A percentile compares a stretch with the other conserved stretches of the same genome.
Evolutionary conservation across 352 stramenopile genomes (phyloP).

Genomic region (Phytopythium chamaehyphon): DNA sequence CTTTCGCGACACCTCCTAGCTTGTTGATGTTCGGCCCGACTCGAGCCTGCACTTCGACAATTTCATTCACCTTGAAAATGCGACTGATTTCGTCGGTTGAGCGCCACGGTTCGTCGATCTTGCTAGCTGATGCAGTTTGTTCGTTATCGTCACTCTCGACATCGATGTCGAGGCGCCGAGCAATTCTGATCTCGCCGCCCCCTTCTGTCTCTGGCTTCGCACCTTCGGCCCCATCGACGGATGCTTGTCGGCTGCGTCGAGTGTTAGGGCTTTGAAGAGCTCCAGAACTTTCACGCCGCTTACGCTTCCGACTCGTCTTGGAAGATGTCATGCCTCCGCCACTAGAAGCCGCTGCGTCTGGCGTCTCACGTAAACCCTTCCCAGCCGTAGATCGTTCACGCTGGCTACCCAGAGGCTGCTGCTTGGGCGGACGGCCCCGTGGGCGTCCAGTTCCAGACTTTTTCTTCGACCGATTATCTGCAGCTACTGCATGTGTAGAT

Average conservation of each 20-base stretch:
- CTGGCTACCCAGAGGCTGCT: slow-evolving; percentile 12
- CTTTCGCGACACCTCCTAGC: slow-evolving; percentile 54
- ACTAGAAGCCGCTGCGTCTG: slow-evolving; percentile 10
- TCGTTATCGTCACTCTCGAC: slow-evolving; percentile 31
- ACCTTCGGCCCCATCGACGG: slow-evolving; percentile 10
- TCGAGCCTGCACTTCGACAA: slow-evolving; percentile 48
- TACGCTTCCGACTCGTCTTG: slow-evolving; percentile 47
- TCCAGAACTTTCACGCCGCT: slow-evolving; percentile 23
- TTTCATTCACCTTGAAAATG: slow-evolving; percentile 48
- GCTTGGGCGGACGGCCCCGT: slow-evolving; percentile 13
- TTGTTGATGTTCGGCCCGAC: slow-evolving; percentile 68
- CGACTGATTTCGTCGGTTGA: slow-evolving; percentile 14
- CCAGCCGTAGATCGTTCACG: slow-evolving; percentile 8
- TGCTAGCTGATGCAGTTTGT: slow-evolving; percentile 5
- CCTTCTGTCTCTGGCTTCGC: slow-evolving; percentile 9
- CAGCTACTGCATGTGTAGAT: no score
- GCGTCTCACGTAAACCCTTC: slow-evolving; percentile 26
- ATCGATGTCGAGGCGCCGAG: slow-evolving; percentile 43
- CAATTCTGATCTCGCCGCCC: slow-evolving; percentile 16
- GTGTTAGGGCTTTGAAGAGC: slow-evolving; percentile 9
- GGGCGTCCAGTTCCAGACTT: slow-evolving; percentile 5
- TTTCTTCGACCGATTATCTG: neutral
- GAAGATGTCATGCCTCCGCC: slow-evolving; percentile 30
- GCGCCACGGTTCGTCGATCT: slow-evolving; percentile 8
- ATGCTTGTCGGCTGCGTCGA: slow-evolving; percentile 8